Percentiles rank a stretch among this genome's conserved stretches.
Conservation (phyloP, 352 stramenopile species). For the Detonula confervacea region DNA sequence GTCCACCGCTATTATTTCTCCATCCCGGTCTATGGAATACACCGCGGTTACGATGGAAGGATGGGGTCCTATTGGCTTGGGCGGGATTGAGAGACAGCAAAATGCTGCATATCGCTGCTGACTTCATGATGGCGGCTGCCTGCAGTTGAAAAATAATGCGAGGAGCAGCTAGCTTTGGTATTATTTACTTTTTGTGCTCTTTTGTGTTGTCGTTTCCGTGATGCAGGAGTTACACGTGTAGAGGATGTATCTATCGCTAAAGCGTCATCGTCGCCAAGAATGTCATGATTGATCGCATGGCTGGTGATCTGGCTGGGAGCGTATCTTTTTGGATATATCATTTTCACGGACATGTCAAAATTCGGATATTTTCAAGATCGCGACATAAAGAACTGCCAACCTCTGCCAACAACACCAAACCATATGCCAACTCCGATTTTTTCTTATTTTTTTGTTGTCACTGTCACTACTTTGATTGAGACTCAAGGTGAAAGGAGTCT, state of each 20-base stretch:
- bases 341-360: background rate
- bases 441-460: background rate
- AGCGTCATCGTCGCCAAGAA: too few species aligned
- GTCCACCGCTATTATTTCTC: background rate
- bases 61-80: slow-evolving; percentile 3
- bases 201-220: background rate
- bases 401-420: too few species aligned
- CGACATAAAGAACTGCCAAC: background rate
- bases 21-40: background rate
- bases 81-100: slow-evolving; percentile 8
- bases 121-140: background rate
- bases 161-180: background rate
- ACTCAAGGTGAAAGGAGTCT: too few species aligned
- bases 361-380: background rate
- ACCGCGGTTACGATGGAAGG: background rate
- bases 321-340: too few species aligned
- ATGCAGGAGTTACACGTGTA: background rate
- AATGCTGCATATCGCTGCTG: background rate
- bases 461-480: background rate
- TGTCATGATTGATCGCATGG: too few species aligned
- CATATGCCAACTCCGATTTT: background rate
- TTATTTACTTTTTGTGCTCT: background rate
- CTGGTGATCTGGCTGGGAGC: too few species aligned
- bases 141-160: background rate
- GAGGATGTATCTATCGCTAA: too few species aligned